Evolutionary conservation across 441 rosid genomes (phyloP).

Genomic region (Euphorbia schlechtendalii): DNA sequence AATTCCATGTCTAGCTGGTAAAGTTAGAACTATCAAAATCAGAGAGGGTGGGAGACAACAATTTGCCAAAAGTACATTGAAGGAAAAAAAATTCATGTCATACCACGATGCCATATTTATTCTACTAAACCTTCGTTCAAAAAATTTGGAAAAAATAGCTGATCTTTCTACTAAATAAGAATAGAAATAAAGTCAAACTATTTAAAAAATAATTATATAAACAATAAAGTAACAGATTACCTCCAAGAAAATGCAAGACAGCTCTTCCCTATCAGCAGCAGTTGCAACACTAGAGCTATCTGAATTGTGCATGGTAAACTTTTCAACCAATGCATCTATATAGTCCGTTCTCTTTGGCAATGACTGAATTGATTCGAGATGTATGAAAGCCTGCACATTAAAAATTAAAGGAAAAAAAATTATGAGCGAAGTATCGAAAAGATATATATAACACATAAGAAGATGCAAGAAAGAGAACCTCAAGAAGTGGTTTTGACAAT

Average conservation of each 20-base stretch:
- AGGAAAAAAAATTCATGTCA: background rate
- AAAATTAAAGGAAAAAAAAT: conserved; percentile 21
- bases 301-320: conserved; percentile 48
- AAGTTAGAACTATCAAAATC: no score
- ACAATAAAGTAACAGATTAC: conserved; percentile 28
- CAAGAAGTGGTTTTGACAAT: conserved; percentile 68
- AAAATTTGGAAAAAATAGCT: background rate
- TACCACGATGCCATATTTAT: background rate
- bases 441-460: background rate
- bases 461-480: conserved; percentile 31
- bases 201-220: background rate
- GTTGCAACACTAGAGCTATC: conserved; percentile 37
- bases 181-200: background rate
- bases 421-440: background rate
- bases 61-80: background rate
- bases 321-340: conserved; percentile 65
- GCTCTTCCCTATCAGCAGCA: conserved; percentile 76
- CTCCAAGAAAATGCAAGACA: conserved; percentile 82
- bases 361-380: conserved; percentile 66
- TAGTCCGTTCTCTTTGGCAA: conserved; percentile 63
- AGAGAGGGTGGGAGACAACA: background rate
- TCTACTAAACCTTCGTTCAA: background rate
- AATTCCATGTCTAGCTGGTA: background rate
- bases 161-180: background rate
- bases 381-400: conserved; percentile 49